Evolutionary conservation across 306 rosid genomes (phyloP).

Genomic region (Ormosia semicastrata): DNA sequence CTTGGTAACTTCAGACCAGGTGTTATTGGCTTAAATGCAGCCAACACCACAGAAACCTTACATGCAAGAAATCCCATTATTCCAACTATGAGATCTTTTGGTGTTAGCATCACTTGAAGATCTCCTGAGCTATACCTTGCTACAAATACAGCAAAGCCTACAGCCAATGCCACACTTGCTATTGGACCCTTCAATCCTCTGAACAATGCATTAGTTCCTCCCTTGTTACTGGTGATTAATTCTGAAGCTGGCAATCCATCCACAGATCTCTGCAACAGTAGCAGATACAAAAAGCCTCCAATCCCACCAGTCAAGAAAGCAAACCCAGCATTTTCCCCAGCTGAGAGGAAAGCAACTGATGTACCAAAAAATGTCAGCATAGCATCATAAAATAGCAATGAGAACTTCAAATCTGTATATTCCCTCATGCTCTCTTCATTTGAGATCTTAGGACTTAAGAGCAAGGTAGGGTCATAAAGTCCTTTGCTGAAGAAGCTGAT

Average conservation of each 20-base stretch:
- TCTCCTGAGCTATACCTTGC: constrained; percentile 56
- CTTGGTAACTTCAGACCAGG: constrained; percentile 42
- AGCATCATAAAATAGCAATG: constrained; percentile 83
- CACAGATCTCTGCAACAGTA: constrained; percentile 82
- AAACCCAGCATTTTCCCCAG: constrained; percentile 52
- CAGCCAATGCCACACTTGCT: constrained; percentile 52
- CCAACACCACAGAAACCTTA: constrained; percentile 76
- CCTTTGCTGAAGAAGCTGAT: constrained; percentile 35
- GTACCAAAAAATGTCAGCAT: constrained; percentile 59
- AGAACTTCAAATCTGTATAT: constrained; percentile 75
- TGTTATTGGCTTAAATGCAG: constrained; percentile 73
- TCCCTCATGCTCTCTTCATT: constrained; percentile 79
- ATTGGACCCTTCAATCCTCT: constrained; percentile 56
- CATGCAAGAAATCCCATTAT: constrained; percentile 83
- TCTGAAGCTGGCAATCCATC: constrained; percentile 73
- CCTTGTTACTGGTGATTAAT: constrained; percentile 24
- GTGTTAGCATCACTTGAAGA: constrained; percentile 41
- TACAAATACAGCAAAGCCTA: constrained; percentile 47
- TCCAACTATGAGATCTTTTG: constrained; percentile 70
- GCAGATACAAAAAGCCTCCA: constrained; percentile 78
- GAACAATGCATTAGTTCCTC: constrained; percentile 29
- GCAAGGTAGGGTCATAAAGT: constrained; percentile 29
- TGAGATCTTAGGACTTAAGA: constrained; percentile 33
- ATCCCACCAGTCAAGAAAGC: constrained; percentile 83
- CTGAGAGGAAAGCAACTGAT: constrained; percentile 47